phyloP scores from a whole-genome alignment of 2,329 filamentous ascomycete genomes.

The Sarocladiaceae sp. region DNA sequence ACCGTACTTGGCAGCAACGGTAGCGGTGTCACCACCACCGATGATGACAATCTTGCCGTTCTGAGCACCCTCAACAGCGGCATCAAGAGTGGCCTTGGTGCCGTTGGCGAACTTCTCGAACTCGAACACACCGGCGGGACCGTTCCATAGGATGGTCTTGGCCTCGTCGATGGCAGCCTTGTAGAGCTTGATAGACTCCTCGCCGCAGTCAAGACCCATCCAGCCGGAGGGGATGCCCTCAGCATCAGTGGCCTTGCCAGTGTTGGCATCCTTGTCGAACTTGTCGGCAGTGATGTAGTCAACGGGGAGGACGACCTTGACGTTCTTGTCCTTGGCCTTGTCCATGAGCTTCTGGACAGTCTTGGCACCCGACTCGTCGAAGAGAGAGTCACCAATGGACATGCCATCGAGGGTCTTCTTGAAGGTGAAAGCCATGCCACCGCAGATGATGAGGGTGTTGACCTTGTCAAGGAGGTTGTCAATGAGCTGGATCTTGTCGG shows the following conservation, averaged over 20 bases:
- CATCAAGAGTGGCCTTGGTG: slow-evolving; percentile 89
- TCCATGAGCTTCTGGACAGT: slow-evolving; percentile 82
- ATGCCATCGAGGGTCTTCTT: slow-evolving; percentile 96
- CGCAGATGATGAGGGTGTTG: slow-evolving; percentile 92
- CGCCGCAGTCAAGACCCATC: slow-evolving; percentile 95
- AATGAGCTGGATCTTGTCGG: slow-evolving; percentile 99
- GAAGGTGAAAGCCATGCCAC: slow-evolving; percentile 99
- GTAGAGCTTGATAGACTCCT: slow-evolving; percentile 84
- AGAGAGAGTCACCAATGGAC: slow-evolving; percentile 85
- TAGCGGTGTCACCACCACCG: slow-evolving; percentile 95
- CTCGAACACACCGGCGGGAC: slow-evolving; percentile 95
- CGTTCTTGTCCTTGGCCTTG: slow-evolving; percentile 95
- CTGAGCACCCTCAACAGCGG: slow-evolving; percentile 75
- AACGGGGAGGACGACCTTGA: slow-evolving; percentile 89
- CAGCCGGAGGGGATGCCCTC: slow-evolving; percentile 93
- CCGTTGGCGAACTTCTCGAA: slow-evolving; percentile 89
- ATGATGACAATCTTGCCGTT: slow-evolving; percentile 96
- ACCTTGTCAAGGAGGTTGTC: slow-evolving; percentile 99
- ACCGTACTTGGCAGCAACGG: slow-evolving; percentile 94
- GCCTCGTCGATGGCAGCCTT: slow-evolving; percentile 80
- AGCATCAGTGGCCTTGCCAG: slow-evolving; percentile 76
- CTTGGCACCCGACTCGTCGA: slow-evolving; percentile 91
- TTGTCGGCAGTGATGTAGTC: slow-evolving; percentile 97
- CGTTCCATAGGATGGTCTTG: slow-evolving; percentile 99
- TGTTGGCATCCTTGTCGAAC: slow-evolving; percentile 80